Evolutionary conservation across 2,329 filamentous ascomycete species (phyloP).

Genomic region (Verticillium albo-atrum): DNA sequence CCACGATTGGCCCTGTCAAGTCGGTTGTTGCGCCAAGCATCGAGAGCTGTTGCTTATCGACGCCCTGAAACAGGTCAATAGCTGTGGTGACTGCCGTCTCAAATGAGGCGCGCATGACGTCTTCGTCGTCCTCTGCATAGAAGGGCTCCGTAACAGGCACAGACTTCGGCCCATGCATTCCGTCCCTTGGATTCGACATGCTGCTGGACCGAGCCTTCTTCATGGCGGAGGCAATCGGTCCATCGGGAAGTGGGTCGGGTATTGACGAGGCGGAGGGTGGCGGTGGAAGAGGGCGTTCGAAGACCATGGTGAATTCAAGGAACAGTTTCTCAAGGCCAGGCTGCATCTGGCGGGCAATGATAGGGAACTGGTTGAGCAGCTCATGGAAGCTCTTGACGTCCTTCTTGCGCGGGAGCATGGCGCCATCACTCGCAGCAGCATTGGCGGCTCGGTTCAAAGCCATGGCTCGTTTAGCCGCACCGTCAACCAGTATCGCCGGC

Average conservation of each 20-base stretch:
- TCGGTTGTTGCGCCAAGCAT: slow-evolving; percentile 89
- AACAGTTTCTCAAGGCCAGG: slow-evolving; percentile 85
- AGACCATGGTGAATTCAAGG: slow-evolving; percentile 78
- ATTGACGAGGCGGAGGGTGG: slow-evolving; percentile 60
- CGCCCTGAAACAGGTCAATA: slow-evolving; percentile 91
- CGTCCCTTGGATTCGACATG: slow-evolving; percentile 23
- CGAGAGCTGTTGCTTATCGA: slow-evolving; percentile 93
- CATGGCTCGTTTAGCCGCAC: slow-evolving; percentile 30
- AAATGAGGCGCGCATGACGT: slow-evolving; percentile 79
- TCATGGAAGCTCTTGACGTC: slow-evolving; percentile 89
- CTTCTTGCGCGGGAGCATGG: slow-evolving; percentile 66
- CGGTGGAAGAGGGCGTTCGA: slow-evolving; percentile 79
- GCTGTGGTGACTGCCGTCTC: slow-evolving; percentile 90
- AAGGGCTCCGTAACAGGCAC: slow-evolving; percentile 58
- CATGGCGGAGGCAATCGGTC: slow-evolving; percentile 50
- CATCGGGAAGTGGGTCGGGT: slow-evolving; percentile 53
- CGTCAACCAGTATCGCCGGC: slow-evolving; percentile 55
- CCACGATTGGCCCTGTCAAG: slow-evolving; percentile 84
- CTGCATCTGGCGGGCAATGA: slow-evolving; percentile 96
- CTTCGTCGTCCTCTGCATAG: slow-evolving; percentile 85
- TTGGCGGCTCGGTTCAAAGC: slow-evolving; percentile 30
- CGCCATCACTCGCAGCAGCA: slow-evolving; percentile 35
- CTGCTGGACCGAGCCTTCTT: slow-evolving; percentile 52
- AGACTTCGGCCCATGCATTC: slow-evolving; percentile 22
- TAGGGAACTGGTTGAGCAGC: slow-evolving; percentile 83